Conservation (phyloP, 257 asterid species). For the Nicotiana tomentosiformis region DNA sequence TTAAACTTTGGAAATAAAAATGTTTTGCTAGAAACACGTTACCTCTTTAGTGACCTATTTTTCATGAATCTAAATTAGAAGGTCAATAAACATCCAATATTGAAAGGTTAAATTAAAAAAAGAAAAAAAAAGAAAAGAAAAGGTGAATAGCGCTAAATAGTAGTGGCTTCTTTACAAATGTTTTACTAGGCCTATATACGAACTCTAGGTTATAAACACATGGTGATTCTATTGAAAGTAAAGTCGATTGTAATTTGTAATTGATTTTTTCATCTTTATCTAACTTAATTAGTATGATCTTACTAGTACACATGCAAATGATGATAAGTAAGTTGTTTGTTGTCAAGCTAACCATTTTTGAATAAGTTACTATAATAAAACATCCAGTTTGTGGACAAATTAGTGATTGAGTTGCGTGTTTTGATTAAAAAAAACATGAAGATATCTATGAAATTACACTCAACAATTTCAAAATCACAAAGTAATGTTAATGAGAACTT, state of each 20-base stretch:
- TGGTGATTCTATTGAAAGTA: neutral
- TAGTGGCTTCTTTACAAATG: too few species aligned
- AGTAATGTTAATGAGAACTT: neutral
- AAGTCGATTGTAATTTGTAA: neutral
- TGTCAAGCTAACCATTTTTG: neutral
- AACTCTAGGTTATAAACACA: too few species aligned
- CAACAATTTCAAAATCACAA: neutral
- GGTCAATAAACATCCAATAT: too few species aligned
- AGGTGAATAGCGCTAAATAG: too few species aligned
- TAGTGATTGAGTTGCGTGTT: conserved; percentile 1
- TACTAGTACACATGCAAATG: too few species aligned
- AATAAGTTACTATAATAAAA: neutral
- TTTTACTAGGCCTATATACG: too few species aligned
- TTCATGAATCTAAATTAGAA: too few species aligned
- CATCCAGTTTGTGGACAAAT: neutral
- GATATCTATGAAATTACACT: neutral
- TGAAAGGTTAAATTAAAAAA: too few species aligned
- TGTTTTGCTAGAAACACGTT: too few species aligned
- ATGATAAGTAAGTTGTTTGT: neutral
- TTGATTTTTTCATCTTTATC: neutral
- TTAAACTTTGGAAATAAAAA: too few species aligned
- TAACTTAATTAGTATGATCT: neutral
- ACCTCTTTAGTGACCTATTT: too few species aligned
- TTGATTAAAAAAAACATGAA: neutral
- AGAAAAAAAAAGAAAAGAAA: too few species aligned